Evolutionary conservation across 2,329 filamentous ascomycete species (phyloP).

Genomic region (Ophiostoma quercus): DNA sequence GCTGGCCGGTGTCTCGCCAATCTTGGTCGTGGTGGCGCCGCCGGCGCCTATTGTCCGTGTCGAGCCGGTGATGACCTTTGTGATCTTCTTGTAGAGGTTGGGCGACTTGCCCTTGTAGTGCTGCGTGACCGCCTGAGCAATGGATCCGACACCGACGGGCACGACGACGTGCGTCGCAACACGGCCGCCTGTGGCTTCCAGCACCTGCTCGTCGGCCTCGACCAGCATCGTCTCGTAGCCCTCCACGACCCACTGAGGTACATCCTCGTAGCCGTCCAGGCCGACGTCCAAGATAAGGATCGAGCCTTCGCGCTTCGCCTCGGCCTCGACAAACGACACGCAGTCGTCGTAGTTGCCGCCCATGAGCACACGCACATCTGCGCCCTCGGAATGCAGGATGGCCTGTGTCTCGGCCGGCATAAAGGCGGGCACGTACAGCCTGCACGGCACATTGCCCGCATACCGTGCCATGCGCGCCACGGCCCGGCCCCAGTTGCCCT

Average conservation of each 20-base stretch:
- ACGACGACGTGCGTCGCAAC: constrained; percentile 46
- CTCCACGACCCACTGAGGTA: constrained; percentile 70
- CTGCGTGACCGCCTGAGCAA: constrained; percentile 62
- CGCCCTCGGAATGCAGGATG: constrained; percentile 58
- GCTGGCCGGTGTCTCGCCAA: background rate
- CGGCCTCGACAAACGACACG: constrained; percentile 52
- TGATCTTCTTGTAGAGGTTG: background rate
- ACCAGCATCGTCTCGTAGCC: constrained; percentile 69
- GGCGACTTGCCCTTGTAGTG: constrained; percentile 51
- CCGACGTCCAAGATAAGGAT: constrained; percentile 65
- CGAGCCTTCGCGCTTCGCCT: constrained; percentile 37
- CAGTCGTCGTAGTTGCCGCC: constrained; percentile 61
- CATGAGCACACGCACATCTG: constrained; percentile 47
- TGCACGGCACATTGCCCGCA: constrained; percentile 31
- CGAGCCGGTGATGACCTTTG: background rate
- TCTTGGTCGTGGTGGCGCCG: background rate
- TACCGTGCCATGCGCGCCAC: constrained; percentile 59
- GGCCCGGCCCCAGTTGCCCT: constrained; percentile 73
- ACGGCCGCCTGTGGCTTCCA: constrained; percentile 13
- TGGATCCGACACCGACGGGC: constrained; percentile 67
- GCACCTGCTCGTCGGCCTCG: constrained; percentile 58
- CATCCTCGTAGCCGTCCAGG: constrained; percentile 59
- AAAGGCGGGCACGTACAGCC: constrained; percentile 56
- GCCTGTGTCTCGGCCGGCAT: constrained; percentile 51
- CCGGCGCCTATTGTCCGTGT: constrained; percentile 3